Conservation (phyloP, 1,284 basidiomycete genomes). For the Rhodotorula sp. region DNA sequence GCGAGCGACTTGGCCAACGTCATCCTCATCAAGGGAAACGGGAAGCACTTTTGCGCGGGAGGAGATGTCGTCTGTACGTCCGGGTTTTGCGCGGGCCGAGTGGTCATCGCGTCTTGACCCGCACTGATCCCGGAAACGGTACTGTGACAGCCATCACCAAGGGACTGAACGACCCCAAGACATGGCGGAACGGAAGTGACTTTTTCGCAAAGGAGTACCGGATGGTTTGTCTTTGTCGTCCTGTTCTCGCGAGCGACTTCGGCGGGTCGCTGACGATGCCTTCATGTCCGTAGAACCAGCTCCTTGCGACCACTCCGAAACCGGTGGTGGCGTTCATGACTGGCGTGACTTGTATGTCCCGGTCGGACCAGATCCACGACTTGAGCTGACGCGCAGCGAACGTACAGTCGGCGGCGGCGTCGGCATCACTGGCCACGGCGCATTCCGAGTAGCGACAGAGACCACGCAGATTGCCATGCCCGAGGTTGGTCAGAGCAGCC, state of each 20-base stretch:
- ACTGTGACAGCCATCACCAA: slow-evolving; percentile 32
- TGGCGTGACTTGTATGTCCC: slow-evolving; percentile 62
- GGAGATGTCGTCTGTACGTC: slow-evolving; percentile 82
- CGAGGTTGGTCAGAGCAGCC: slow-evolving; percentile 53
- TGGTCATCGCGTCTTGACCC: no score
- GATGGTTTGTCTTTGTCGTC: slow-evolving; percentile 2
- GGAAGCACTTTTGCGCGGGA: slow-evolving; percentile 86
- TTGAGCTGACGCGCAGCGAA: slow-evolving; percentile 52
- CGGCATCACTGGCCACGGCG: slow-evolving; percentile 80
- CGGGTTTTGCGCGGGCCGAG: not conserved
- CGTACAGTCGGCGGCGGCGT: slow-evolving; percentile 81
- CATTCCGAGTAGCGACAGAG: slow-evolving; percentile 91
- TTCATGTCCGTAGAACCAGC: slow-evolving; percentile 67
- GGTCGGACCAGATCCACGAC: slow-evolving; percentile 59
- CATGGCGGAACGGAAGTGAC: slow-evolving; percentile 61
- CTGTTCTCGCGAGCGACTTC: no score
- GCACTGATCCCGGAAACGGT: not conserved
- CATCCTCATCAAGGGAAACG: slow-evolving; percentile 73
- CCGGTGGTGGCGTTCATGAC: slow-evolving; percentile 89
- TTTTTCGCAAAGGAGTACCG: slow-evolving; percentile 94
- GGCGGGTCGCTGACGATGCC: not conserved
- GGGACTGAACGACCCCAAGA: slow-evolving; percentile 41
- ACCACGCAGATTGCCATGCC: slow-evolving; percentile 96
- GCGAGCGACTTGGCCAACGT: slow-evolving; percentile 69
- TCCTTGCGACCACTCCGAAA: slow-evolving; percentile 74